Base-by-base conservation (phyloP, 2,329 filamentous ascomycete genomes). In the Coniella lustricola region DNA sequence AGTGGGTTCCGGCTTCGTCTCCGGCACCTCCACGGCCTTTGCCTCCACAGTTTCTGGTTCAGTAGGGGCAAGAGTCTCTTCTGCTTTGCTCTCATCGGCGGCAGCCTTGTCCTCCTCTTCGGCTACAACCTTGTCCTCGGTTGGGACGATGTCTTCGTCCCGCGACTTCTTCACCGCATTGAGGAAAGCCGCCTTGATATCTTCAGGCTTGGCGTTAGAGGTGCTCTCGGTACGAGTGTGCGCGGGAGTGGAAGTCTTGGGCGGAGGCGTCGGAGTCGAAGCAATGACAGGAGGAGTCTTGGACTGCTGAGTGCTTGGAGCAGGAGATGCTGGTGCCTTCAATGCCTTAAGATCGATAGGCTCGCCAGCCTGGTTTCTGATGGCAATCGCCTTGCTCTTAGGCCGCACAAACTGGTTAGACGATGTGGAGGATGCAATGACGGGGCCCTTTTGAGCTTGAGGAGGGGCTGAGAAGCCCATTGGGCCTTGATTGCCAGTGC, bases 361-460 rank as follows among this genome's bases (percentile, higher is more conserved):
- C 62, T 93, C 88, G 54, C 89, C 90, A 48, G 84, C 77, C 25
- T 84, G 77, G 60, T 89, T 87, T 74, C 89, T 94, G 73, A 96
- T 95, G 42, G 82, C 75, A 56, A 96, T 85, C 1, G 85, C 82
- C 41, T 82, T 82, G 66, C 80, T 89, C 73, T 85, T 50, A 4
- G 50, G 47, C 22, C 45, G 87, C 64, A 73, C 74, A 17, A 70
- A 71, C 59, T 74, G 79, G 63, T 70, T 63, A 50, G 77, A 76
- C 51, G 65, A 67, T 34, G 66, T 68, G 13, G 69, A 66, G 3
- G 67, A 62, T 51, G 67, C 66, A n/a, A 76, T 63, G 2, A 65
- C 60, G 2, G 67, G 66, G 40, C 63, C 54, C 44, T 72, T 78
- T 52, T 84, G 76, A 53, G 84, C 82, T 56, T 80, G 76, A 3